phyloP scores from a whole-genome alignment of 306 rosid species.

The Psophocarpus tetragonolobus region DNA sequence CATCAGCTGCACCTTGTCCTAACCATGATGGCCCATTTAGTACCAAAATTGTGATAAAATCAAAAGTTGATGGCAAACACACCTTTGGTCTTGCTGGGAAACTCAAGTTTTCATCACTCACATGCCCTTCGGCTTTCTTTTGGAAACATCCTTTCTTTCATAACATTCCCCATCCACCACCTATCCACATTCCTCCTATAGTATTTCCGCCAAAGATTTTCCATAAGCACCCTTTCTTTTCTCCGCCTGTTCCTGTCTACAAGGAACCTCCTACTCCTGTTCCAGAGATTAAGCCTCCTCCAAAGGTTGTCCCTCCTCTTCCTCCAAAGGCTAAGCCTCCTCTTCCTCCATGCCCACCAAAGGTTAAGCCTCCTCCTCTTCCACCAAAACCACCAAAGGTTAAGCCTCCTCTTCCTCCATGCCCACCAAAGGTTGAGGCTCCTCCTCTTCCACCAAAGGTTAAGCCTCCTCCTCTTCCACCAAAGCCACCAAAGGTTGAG shows the following conservation, averaged over 20 bases:
- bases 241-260: slow-evolving; percentile 22
- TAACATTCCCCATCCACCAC: slow-evolving; percentile 44
- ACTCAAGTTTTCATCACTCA: slow-evolving; percentile 66
- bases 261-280: slow-evolving; percentile 30
- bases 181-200: slow-evolving; percentile 45
- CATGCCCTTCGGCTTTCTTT: slow-evolving; percentile 65
- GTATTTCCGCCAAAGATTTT: slow-evolving; percentile 30
- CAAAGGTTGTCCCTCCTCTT: background rate
- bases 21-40: slow-evolving; percentile 52
- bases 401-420: slow-evolving; percentile 11
- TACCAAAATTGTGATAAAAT: slow-evolving; percentile 54
- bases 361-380: slow-evolving; percentile 6
- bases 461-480: background rate
- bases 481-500: background rate
- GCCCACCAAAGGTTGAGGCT: background rate
- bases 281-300: background rate
- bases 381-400: slow-evolving; percentile 18
- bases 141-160: slow-evolving; percentile 63
- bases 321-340: background rate
- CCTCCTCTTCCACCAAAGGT: background rate
- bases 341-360: slow-evolving; percentile 1
- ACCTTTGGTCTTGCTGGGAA: slow-evolving; percentile 51
- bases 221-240: slow-evolving; percentile 46
- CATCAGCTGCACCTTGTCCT: slow-evolving; percentile 67
- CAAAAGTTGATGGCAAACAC: slow-evolving; percentile 52